phyloP scores from a whole-genome alignment of 768 basidiomycete species.

The Tubosaeta brunneosetosa region DNA sequence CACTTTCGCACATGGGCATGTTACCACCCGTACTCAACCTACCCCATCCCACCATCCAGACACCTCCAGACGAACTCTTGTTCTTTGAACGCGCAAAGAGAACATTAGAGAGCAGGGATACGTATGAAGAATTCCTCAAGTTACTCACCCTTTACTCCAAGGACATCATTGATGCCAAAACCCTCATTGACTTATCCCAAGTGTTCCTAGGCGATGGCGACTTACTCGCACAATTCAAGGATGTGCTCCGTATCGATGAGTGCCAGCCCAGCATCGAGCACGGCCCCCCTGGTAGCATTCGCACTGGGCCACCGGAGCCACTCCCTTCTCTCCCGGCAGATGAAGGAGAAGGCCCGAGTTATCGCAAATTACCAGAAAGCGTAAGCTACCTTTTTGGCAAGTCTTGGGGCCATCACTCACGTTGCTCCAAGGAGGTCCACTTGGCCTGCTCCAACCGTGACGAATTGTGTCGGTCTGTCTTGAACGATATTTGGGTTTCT shows the following conservation, averaged over 20 bases:
- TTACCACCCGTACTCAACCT: slow-evolving; percentile 22
- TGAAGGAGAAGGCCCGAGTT: slow-evolving; percentile 90
- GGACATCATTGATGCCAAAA: slow-evolving; percentile 84
- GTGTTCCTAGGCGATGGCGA: slow-evolving; percentile 81
- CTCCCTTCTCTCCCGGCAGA: slow-evolving; percentile 75
- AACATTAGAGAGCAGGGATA: slow-evolving; percentile 65
- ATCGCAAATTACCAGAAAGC: slow-evolving; percentile 80
- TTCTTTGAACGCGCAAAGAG: slow-evolving; percentile 96
- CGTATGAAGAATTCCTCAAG: slow-evolving; percentile 93
- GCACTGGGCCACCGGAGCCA: slow-evolving; percentile 72
- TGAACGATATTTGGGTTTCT: slow-evolving; percentile 98
- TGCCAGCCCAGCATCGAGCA: slow-evolving; percentile 53
- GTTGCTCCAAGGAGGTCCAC: slow-evolving; percentile 63
- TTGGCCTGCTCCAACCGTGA: slow-evolving; percentile 94
- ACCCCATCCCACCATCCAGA: slow-evolving; percentile 30
- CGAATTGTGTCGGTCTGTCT: slow-evolving; percentile 88
- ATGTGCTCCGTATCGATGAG: slow-evolving; percentile 77
- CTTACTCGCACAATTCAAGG: slow-evolving; percentile 79
- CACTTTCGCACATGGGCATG: slow-evolving; percentile 26
- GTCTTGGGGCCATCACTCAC: not conserved
- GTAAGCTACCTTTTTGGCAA: slow-evolving; percentile 47
- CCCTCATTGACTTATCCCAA: slow-evolving; percentile 74
- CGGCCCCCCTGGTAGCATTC: slow-evolving; percentile 74
- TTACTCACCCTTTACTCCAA: slow-evolving; percentile 85
- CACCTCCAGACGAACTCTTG: slow-evolving; percentile 67